Conservation (phyloP, 148 eudicot genomes). For the Cornus suecica region DNA sequence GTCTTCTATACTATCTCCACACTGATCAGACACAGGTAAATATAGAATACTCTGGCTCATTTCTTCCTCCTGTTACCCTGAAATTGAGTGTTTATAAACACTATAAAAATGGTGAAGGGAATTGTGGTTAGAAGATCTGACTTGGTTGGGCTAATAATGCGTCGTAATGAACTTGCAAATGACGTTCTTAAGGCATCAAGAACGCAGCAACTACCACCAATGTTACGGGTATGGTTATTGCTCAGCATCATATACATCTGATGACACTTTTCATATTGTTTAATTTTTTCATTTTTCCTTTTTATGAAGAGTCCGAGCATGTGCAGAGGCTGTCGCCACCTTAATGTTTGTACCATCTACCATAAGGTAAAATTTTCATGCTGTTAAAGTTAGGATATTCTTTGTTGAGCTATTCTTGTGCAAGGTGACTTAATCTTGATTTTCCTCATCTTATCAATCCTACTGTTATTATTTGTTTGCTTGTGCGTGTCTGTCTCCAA, state of each 20-base stretch:
- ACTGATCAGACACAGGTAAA: constrained; percentile 84
- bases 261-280: not conserved
- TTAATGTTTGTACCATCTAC: constrained; percentile 72
- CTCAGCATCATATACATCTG: not conserved
- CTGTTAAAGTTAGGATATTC: not conserved
- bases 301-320: constrained; percentile 61
- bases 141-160: constrained; percentile 90
- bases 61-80: not conserved
- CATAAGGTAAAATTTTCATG: constrained; percentile 63
- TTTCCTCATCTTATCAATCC: no score
- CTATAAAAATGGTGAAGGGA: constrained; percentile 44
- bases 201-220: constrained; percentile 84
- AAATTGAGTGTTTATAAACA: constrained; percentile 12
- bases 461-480: no score
- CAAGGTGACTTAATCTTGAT: not conserved
- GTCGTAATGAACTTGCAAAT: constrained; percentile 96
- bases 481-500: no score
- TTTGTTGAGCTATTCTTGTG: no score
- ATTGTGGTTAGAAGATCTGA: constrained; percentile 65
- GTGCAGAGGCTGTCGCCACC: constrained; percentile 88
- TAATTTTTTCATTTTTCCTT: constrained; percentile 8
- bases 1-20: constrained; percentile 89
- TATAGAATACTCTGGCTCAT: constrained; percentile 1
- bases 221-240: constrained; percentile 59
- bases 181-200: constrained; percentile 71